phyloP scores from a whole-genome alignment of 352 stramenopile species.

The Pythium plurisporium region DNA sequence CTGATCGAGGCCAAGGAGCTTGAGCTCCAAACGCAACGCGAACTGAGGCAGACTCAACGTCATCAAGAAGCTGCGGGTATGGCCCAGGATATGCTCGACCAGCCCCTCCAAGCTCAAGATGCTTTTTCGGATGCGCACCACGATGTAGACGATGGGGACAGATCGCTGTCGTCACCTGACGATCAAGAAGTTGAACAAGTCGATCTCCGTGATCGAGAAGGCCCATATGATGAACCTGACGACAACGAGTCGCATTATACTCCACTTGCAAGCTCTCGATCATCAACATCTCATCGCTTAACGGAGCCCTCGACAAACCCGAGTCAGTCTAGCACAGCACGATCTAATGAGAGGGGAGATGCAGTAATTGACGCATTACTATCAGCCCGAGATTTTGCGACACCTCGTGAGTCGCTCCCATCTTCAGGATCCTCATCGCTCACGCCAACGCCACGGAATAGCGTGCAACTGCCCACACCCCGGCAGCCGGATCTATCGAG shows the following conservation, averaged over 20 bases:
- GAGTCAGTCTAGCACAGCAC: background rate
- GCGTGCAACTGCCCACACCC: background rate
- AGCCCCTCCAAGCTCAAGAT: background rate
- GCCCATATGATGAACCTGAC: slow-evolving; percentile 1
- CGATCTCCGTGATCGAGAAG: too few species aligned
- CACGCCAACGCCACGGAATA: background rate
- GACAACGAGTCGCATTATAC: slow-evolving; percentile 10
- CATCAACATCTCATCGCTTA: background rate
- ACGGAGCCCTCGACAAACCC: background rate
- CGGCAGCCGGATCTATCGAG: too few species aligned
- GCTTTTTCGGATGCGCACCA: too few species aligned
- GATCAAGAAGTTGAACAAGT: too few species aligned
- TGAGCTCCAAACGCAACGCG: background rate
- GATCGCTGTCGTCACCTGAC: too few species aligned
- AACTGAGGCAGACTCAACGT: slow-evolving; percentile 1
- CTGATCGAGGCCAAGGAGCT: slow-evolving; percentile 4
- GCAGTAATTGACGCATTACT: too few species aligned
- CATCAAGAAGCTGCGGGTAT: background rate
- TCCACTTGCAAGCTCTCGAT: slow-evolving; percentile 7
- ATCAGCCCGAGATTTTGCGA: background rate
- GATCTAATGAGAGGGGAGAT: too few species aligned
- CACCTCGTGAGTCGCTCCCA: background rate
- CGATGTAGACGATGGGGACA: too few species aligned
- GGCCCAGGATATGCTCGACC: slow-evolving; percentile 6
- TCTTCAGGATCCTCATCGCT: background rate